A percentile compares a stretch with the other conserved stretches of the same genome.
These are phyloP conservation scores for Mariannaea elegans DNA, from an alignment of 2,329 filamentous ascomycete species.

Conservation along the genomic window DNA sequence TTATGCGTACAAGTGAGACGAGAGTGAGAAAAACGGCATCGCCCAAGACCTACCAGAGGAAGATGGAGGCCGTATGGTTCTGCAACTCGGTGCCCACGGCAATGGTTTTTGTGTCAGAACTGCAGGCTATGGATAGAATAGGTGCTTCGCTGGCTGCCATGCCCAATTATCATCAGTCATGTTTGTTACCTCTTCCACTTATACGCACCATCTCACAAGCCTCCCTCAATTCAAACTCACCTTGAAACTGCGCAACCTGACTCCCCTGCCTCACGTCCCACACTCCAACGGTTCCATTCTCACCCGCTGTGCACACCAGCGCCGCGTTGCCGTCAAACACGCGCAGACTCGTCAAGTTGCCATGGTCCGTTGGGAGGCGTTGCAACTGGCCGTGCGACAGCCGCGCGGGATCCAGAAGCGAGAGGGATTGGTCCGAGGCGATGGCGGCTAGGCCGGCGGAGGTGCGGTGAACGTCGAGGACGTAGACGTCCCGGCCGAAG, in stretches of 20 bases:
- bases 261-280: conserved; percentile 69
- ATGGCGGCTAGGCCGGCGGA: conserved; percentile 66
- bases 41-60: conserved; percentile 62
- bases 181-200: background rate
- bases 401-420: conserved; percentile 68
- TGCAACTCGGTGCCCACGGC: conserved; percentile 79
- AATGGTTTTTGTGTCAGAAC: conserved; percentile 64
- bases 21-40: too few species aligned
- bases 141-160: conserved; percentile 54
- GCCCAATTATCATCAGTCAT: background rate
- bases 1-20: background rate
- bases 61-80: conserved; percentile 68
- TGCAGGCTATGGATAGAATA: conserved; percentile 73
- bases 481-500: conserved; percentile 58
- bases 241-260: conserved; percentile 55
- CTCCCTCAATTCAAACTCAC: conserved; percentile 44
- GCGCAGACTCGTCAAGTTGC: conserved; percentile 70
- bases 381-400: conserved; percentile 61
- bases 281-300: conserved; percentile 72
- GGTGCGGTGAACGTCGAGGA: conserved; percentile 66
- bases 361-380: conserved; percentile 61
- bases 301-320: conserved; percentile 73
- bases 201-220: background rate
- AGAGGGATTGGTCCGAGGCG: conserved; percentile 75
- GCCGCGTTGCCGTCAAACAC: conserved; percentile 61